Evolutionary conservation across 305 asterid species (phyloP).

Genomic region (Fraxinus baroniana): DNA sequence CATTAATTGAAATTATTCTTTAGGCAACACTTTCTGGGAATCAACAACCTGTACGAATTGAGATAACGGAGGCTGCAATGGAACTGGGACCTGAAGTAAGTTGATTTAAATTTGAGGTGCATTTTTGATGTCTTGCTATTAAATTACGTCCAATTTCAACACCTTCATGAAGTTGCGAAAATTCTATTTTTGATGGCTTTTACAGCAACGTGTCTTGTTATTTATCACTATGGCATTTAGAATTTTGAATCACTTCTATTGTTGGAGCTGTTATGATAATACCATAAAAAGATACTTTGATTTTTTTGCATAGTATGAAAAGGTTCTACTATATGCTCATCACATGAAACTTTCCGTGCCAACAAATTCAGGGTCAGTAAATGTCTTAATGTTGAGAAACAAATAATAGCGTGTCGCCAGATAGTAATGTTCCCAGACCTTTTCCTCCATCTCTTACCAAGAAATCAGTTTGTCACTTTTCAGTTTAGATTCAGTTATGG

Average conservation of each 20-base stretch:
- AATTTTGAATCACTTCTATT: neutral
- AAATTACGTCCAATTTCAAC: neutral
- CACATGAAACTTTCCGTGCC: neutral
- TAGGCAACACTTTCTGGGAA: conserved; percentile 92
- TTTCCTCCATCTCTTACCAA: neutral
- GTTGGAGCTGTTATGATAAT: neutral
- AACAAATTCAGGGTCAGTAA: neutral
- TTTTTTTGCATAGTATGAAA: neutral
- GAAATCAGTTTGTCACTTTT: neutral
- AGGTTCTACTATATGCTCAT: neutral
- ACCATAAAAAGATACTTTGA: neutral
- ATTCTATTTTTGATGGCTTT: neutral
- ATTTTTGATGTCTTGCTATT: neutral
- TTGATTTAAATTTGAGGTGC: conserved; percentile 2
- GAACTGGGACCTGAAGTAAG: conserved; percentile 83
- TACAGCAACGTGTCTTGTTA: neutral
- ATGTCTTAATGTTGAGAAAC: neutral
- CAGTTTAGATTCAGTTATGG: neutral
- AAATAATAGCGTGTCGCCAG: neutral
- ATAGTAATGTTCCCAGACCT: neutral
- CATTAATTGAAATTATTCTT: conserved; percentile 19
- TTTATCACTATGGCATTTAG: neutral
- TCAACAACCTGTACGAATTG: conserved; percentile 88
- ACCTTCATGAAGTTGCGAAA: neutral
- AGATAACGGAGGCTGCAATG: conserved; percentile 96